These are phyloP conservation scores for Salix brachista DNA, from an alignment of 345 rosid species.

Conservation along the genomic window DNA sequence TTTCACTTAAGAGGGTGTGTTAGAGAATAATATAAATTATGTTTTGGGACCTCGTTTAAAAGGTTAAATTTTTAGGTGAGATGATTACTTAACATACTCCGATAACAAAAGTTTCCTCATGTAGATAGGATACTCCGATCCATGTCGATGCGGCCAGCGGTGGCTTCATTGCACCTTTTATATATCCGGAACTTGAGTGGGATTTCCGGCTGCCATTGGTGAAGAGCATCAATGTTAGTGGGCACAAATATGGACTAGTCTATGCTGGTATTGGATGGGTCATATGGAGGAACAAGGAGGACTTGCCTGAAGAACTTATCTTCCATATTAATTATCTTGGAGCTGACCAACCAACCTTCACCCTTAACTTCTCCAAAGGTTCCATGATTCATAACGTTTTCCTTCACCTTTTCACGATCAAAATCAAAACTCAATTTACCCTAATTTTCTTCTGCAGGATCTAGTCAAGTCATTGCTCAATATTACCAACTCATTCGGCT, in stretches of 20 bases:
- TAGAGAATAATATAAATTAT: too few species aligned
- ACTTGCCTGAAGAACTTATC: conserved; percentile 27
- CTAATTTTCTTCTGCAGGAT: conserved; percentile 5
- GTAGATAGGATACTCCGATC: conserved; percentile 24
- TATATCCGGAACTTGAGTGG: conserved; percentile 25
- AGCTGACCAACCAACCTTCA: conserved; percentile 28
- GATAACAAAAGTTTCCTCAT: too few species aligned
- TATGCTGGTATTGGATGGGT: conserved; percentile 31
- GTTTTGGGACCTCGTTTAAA: too few species aligned
- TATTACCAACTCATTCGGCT: conserved; percentile 29
- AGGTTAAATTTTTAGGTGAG: accelerated
- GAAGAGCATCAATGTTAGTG: conserved; percentile 29
- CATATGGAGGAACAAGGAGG: conserved; percentile 26
- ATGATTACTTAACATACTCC: too few species aligned
- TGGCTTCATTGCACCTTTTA: conserved; percentile 27
- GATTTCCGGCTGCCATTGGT: conserved; percentile 29
- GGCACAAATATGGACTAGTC: conserved; percentile 28
- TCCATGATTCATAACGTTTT: background rate
- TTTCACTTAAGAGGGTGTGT: too few species aligned
- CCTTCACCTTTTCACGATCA: background rate
- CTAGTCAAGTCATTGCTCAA: conserved; percentile 30
- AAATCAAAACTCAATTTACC: background rate
- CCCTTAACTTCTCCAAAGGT: conserved; percentile 34
- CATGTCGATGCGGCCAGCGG: conserved; percentile 33
- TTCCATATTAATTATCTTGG: conserved; percentile 30